phyloP scores from a whole-genome alignment of 345 rosid species.

The Citrus maxima region DNA sequence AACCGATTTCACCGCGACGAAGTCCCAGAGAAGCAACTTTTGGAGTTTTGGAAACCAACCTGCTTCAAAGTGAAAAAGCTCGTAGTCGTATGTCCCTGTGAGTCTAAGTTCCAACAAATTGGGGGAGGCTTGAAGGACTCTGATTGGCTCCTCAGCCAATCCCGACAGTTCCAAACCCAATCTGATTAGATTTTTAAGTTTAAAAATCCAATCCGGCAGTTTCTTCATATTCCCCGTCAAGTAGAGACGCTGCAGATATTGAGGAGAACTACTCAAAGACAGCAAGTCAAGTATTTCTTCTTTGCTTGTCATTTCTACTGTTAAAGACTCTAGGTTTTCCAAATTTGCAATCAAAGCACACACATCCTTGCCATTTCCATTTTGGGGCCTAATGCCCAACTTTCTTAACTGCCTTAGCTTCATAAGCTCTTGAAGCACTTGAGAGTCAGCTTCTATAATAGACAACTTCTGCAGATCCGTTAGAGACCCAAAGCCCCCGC shows the following conservation, averaged over 20 bases:
- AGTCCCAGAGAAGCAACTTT: not conserved
- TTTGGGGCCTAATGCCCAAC: conserved; percentile 4
- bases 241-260: too few relatives aligned
- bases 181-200: not conserved
- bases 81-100: not conserved
- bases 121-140: not conserved
- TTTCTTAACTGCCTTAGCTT: not conserved
- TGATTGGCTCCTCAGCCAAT: not conserved
- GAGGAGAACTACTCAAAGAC: not conserved
- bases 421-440: not conserved
- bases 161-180: not conserved
- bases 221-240: not conserved
- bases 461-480: not conserved
- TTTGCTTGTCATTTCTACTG: not conserved
- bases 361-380: not conserved
- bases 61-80: not conserved
- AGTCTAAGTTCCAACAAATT: conserved; percentile 2
- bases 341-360: conserved; percentile 9
- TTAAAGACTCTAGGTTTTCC: conserved; percentile 2
- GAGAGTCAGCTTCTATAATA: not conserved
- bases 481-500: not conserved
- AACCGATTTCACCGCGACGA: not conserved
- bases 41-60: not conserved
- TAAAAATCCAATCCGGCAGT: conserved; percentile 8
- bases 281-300: conserved; percentile 6